phyloP scores from a whole-genome alignment of 768 basidiomycete species.

The Leucogyrophana mollusca region DNA sequence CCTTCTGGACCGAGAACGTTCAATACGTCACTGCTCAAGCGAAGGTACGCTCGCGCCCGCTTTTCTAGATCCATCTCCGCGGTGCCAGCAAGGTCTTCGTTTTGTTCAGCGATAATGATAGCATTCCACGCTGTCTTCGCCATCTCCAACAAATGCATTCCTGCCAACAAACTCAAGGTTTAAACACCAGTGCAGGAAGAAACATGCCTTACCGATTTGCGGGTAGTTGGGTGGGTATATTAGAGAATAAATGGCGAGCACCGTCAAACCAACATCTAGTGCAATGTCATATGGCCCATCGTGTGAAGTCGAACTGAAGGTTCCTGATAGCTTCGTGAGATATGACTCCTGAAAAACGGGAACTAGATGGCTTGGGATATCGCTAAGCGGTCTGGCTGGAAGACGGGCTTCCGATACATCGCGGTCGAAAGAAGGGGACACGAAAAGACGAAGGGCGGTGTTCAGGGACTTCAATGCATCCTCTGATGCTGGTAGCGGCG shows the following conservation, averaged over 20 bases:
- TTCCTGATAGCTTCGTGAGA: slow-evolving; percentile 55
- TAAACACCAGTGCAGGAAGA: not conserved
- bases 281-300: slow-evolving; percentile 57
- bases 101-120: slow-evolving; percentile 32
- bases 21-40: slow-evolving; percentile 41
- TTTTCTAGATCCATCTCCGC: slow-evolving; percentile 22
- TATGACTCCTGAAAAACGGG: slow-evolving; percentile 56
- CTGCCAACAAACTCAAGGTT: slow-evolving; percentile 34
- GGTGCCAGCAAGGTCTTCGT: slow-evolving; percentile 1
- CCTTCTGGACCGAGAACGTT: slow-evolving; percentile 58
- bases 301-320: slow-evolving; percentile 70
- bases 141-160: slow-evolving; percentile 73
- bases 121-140: slow-evolving; percentile 80
- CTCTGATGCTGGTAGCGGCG: slow-evolving; percentile 32
- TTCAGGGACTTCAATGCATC: slow-evolving; percentile 11
- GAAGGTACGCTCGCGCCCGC: slow-evolving; percentile 37
- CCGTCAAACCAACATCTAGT: slow-evolving; percentile 48
- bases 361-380: slow-evolving; percentile 40
- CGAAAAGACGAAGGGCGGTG: slow-evolving; percentile 38
- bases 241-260: slow-evolving; percentile 65
- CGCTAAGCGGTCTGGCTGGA: slow-evolving; percentile 27
- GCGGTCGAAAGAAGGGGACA: slow-evolving; percentile 29
- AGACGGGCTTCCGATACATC: slow-evolving; percentile 22
- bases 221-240: slow-evolving; percentile 79
- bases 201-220: slow-evolving; percentile 61